Base-by-base conservation (phyloP, 805 yeast genomes). In the Blastobotrys robertii region DNA sequence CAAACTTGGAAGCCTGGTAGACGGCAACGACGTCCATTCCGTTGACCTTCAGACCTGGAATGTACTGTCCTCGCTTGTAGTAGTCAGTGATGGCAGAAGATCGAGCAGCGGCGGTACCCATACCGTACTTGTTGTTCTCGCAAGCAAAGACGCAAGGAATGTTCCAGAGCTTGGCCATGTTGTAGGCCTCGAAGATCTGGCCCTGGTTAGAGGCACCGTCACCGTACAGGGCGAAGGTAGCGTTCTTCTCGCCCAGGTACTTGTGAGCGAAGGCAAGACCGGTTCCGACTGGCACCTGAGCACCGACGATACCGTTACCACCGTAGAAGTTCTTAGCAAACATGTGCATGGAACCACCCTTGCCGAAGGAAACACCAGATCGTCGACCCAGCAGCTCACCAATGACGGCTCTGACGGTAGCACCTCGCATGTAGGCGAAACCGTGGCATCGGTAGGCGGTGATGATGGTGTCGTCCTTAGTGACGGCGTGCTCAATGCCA, bases 291-390 rank as follows among this genome's bases (percentile, higher is more conserved):
- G 98, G 95, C 45, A 92, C 97, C 72, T 92, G 98, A 42, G 97
- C 98, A 65, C 98, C 98, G 44, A 92, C 98, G 66, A 92, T 92
- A 74, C 98, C 98, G 70, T 92, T 92, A 70, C 98, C 98, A 66
- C 98, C 98, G 68, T 82, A 92, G 75, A 92, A 92, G 49, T 94
- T 94, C 38, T 81, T 80, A 39, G 94, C 84, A 66, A 81, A 92
- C 88, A 92, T 84, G 73, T 92, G 98, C 98, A 92, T 92, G 52
- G 98, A 92, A 58, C 98, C 98, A 73, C 98, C 98, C 70, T 92
- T 92, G 72, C 98, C 98, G 69, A 71, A 81, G 35, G 97, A 83
- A 48, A 84, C 94, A 74, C 98, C 97, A 45, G 81, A 70, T 72
- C 95, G 81, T 72, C 82, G 83, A 58, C 98, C 98, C 90, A 92